Evolutionary conservation across 441 rosid species (phyloP), one percentile per base, ranked within the genome.

Genomic region (Gossypium lobatum): DNA sequence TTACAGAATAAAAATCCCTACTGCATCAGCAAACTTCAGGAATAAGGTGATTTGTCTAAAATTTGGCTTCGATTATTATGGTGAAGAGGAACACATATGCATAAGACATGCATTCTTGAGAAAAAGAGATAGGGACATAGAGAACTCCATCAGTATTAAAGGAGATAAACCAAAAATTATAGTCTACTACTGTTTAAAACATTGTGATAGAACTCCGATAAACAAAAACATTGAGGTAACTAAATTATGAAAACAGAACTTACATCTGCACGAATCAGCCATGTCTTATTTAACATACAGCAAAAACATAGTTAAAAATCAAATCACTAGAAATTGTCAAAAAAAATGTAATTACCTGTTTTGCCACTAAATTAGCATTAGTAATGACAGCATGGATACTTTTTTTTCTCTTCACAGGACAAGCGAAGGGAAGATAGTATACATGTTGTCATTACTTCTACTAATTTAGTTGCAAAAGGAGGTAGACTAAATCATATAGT

Each of bases 351-450:
- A 74, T 76, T 79, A 95, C 98, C 97, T 95, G 97, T 75, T 85
- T 88, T 16, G 90, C 78, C 68, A 83, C 90, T 85, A 95, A 86
- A 78, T 92, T 95, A 70, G 98, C 97, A 66, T 97, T 92, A 63
- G 93, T 84, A 65, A 92, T 86, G 76, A 95, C 73, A 58, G 91
- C 84, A 74, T 94, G 91, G 50, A 91, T 79, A 73, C n/a, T 81
- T 79, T 75, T 88, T 88, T 78, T 91, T 2, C 82, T 82, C 96
- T 92, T 80, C 91, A 95, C 88, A 91, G 60, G 66, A 95, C 87
- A 82, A 92, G 70, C 71, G 92, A 80, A 39, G 45, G 45, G 45
- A 39, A 39, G 45, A 39, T 39, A 39, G 11, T 39, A 39, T 39
- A 8, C 45, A 39, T 39, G 45, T 8, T 39, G 45, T 39, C 45